Conservation (phyloP, 305 asterid genomes). For the Rubia occidens region DNA sequence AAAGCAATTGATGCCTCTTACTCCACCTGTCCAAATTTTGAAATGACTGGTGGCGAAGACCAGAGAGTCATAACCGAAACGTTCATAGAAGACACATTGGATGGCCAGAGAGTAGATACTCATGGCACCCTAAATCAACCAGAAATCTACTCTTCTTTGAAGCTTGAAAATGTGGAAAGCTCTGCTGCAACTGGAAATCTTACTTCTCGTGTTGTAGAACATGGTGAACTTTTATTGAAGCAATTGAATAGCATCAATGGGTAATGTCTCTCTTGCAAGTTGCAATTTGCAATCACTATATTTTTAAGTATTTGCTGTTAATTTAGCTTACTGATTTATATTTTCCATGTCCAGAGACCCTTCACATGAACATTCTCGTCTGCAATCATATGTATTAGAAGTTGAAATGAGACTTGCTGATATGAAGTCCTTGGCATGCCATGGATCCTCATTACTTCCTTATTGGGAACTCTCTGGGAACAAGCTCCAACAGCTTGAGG, state of each 20-base stretch:
- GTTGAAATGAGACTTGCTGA: constrained; percentile 71
- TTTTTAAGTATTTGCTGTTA: background rate
- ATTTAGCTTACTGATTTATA: constrained; percentile 8
- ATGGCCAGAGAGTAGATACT: constrained; percentile 23
- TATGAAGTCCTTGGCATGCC: constrained; percentile 59
- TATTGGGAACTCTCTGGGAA: constrained; percentile 74
- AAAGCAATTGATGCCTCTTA: constrained; percentile 22
- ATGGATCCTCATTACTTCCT: constrained; percentile 56
- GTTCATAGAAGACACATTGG: constrained; percentile 24
- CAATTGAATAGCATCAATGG: constrained; percentile 48
- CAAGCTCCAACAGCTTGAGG: constrained; percentile 56
- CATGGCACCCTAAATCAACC: constrained; percentile 26
- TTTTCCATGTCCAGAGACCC: constrained; percentile 40
- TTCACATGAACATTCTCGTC: constrained; percentile 31
- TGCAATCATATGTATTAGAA: constrained; percentile 44
- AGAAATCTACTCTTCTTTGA: constrained; percentile 9
- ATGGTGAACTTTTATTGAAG: constrained; percentile 50
- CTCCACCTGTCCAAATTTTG: constrained; percentile 15
- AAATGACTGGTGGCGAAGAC: constrained; percentile 17
- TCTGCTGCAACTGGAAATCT: constrained; percentile 27
- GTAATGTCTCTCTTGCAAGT: constrained; percentile 26
- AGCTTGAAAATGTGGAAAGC: constrained; percentile 23
- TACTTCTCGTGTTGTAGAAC: constrained; percentile 42
- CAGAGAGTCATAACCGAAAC: constrained; percentile 20
- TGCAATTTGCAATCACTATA: background rate